Percentiles rank a stretch among this genome's conserved stretches.
Evolutionary conservation across 2,329 filamentous ascomycete genomes (phyloP).

Genomic region (Sporothrix pallida): DNA sequence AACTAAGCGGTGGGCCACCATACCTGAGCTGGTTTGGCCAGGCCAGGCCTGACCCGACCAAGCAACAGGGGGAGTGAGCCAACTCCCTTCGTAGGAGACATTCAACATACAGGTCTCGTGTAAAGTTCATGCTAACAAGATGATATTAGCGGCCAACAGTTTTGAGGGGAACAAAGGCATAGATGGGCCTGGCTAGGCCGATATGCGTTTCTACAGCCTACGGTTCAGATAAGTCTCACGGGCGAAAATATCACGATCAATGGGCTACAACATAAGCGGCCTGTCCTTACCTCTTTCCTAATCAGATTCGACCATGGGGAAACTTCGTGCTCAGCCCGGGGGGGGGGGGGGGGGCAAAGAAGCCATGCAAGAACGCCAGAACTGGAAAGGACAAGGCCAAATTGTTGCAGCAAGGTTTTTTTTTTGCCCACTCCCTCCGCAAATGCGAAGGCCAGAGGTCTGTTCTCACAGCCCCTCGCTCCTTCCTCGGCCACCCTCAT

Average conservation of each 20-base stretch:
- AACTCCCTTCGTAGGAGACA: too few relatives aligned
- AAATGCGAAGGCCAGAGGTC: background rate
- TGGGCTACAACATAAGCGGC: too few relatives aligned
- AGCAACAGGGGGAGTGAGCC: background rate
- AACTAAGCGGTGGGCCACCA: background rate
- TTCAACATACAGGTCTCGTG: too few relatives aligned
- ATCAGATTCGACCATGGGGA: conserved; percentile 8
- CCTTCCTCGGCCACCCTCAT: conserved; percentile 14
- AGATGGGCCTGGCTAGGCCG: background rate
- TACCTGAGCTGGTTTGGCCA: conserved; percentile 1
- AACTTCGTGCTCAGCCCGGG: background rate
- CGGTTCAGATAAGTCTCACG: too few relatives aligned
- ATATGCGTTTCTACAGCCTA: too few relatives aligned
- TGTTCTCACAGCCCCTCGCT: background rate
- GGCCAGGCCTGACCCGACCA: background rate
- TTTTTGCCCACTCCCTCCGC: background rate
- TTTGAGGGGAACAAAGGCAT: background rate
- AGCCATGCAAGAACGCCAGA: background rate
- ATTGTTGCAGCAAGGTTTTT: background rate
- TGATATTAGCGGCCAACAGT: background rate
- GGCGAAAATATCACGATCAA: too few relatives aligned
- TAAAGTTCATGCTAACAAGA: too few relatives aligned
- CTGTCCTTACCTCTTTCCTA: background rate
- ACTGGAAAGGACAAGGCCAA: background rate
- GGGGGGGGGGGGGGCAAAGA: background rate